Conservation (phyloP, 75 land plant genomes). For the Ceratopteris richardii region DNA sequence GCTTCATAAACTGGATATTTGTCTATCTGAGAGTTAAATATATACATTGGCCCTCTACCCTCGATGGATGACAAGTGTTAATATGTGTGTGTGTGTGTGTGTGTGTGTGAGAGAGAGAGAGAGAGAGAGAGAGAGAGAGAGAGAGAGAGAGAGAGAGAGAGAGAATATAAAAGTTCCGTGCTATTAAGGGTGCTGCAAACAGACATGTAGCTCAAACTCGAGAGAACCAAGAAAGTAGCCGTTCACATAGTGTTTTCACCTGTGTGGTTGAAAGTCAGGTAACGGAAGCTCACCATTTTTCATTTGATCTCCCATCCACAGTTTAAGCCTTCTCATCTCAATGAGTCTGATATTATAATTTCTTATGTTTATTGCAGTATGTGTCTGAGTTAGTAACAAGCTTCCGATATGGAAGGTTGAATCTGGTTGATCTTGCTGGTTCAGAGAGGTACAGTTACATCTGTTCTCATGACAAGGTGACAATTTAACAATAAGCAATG, state of each 20-base stretch:
- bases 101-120: no score
- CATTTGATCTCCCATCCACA: not conserved
- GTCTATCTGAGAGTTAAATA: no score
- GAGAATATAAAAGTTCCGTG: not conserved
- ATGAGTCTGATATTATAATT: no score
- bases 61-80: no score
- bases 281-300: no score
- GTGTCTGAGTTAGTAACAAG: constrained; percentile 33
- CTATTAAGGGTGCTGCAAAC: constrained; percentile 45
- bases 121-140: no score
- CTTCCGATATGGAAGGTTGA: constrained; percentile 34
- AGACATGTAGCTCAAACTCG: constrained; percentile 52
- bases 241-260: constrained; percentile 62
- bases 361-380: no score
- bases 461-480: not conserved
- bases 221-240: constrained; percentile 61
- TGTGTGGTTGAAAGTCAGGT: constrained; percentile 52
- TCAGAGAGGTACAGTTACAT: constrained; percentile 40
- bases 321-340: not conserved
- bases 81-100: no score
- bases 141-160: no score
- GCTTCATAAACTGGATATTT: no score
- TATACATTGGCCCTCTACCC: no score
- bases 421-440: constrained; percentile 62
- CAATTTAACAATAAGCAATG: not conserved